These are phyloP conservation scores for Penicillium sp. DNA, from an alignment of 2,329 filamentous ascomycete genomes.

Conservation along the genomic window DNA sequence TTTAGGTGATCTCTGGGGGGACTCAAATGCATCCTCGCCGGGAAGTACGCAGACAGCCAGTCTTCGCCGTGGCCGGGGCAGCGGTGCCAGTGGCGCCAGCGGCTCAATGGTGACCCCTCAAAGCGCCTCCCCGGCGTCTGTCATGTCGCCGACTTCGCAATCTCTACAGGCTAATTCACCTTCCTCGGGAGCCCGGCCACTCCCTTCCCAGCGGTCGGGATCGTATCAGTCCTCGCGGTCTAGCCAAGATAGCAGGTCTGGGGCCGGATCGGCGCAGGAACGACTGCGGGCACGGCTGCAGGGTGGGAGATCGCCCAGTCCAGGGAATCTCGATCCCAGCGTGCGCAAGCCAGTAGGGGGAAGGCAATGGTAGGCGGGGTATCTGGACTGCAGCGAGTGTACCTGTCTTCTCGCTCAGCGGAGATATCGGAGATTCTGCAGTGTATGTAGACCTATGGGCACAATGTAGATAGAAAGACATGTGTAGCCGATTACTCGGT, in stretches of 20 bases:
- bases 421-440: slow-evolving; percentile 14
- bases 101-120: slow-evolving; percentile 15
- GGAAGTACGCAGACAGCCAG: slow-evolving; percentile 33
- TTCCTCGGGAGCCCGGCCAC: slow-evolving; percentile 47
- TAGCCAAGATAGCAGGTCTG: slow-evolving; percentile 21
- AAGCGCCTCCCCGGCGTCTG: slow-evolving; percentile 21
- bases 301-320: slow-evolving; percentile 41
- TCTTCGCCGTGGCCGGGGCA: slow-evolving; percentile 32
- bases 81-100: slow-evolving; percentile 16
- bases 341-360: slow-evolving; percentile 30
- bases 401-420: slow-evolving; percentile 15
- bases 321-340: slow-evolving; percentile 27
- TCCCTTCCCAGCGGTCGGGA: slow-evolving; percentile 67
- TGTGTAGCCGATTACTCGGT: no score
- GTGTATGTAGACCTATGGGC: no score
- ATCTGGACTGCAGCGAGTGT: slow-evolving; percentile 5
- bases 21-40: slow-evolving; percentile 28
- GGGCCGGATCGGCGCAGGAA: slow-evolving; percentile 60
- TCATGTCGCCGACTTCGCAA: slow-evolving; percentile 13
- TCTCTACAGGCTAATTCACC: slow-evolving; percentile 23
- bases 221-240: slow-evolving; percentile 60
- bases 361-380: slow-evolving; percentile 11
- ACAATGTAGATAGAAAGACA: no score
- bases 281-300: slow-evolving; percentile 74
- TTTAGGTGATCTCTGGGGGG: slow-evolving; percentile 56